Evolutionary conservation across 805 yeast species (phyloP).

Genomic region (Scheffersomyces amazonensis): DNA sequence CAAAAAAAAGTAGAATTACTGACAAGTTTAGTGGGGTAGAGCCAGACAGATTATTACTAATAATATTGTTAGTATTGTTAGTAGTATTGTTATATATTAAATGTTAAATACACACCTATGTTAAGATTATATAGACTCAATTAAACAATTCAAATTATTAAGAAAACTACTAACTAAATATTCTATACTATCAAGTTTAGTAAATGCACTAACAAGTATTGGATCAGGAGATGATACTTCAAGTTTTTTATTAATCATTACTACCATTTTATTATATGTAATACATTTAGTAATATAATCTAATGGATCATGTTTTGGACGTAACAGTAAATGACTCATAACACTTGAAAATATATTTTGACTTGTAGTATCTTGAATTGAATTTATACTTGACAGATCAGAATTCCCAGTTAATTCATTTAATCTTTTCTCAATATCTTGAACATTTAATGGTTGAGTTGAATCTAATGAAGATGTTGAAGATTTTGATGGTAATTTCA

Average conservation of each 20-base stretch:
- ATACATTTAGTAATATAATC: constrained; percentile 62
- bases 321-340: constrained; percentile 23
- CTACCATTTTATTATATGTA: constrained; percentile 59
- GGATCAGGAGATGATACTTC: constrained; percentile 70
- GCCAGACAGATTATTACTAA: too few relatives aligned
- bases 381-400: constrained; percentile 5
- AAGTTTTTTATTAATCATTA: constrained; percentile 56
- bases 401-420: constrained; percentile 7
- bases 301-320: constrained; percentile 32
- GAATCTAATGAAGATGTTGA: constrained; percentile 3
- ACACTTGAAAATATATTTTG: constrained; percentile 15
- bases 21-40: not conserved
- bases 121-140: not conserved
- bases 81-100: not conserved
- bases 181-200: constrained; percentile 64
- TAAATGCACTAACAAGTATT: constrained; percentile 54
- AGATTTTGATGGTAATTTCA: constrained; percentile 32
- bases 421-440: constrained; percentile 19
- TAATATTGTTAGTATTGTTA: not conserved
- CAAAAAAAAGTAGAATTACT: not conserved
- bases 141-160: constrained; percentile 11
- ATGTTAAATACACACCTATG: not conserved
- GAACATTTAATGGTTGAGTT: constrained; percentile 18
- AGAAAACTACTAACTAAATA: constrained; percentile 38
- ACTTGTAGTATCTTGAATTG: too few relatives aligned